Conservation (phyloP, 2,329 filamentous ascomycete species). For the Venturia aucupariae region DNA sequence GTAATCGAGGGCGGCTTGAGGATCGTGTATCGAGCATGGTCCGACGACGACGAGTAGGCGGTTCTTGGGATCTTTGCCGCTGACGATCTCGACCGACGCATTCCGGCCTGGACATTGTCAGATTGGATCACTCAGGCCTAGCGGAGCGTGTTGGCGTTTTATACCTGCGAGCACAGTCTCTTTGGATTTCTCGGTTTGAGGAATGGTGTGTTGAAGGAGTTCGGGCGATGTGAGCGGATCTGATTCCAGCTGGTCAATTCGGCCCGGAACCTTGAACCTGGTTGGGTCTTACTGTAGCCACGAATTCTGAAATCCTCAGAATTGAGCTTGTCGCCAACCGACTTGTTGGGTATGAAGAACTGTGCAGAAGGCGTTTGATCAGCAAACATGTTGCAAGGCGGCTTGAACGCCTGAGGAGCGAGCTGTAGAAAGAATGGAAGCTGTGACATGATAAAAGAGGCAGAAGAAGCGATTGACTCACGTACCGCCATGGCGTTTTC, state of each 20-base stretch:
- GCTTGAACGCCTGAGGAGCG: neutral
- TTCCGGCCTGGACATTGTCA: constrained; percentile 37
- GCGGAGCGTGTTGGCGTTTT: neutral
- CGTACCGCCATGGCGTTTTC: constrained; percentile 1
- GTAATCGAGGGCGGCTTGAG: constrained; percentile 82
- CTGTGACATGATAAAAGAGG: neutral
- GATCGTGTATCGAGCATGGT: constrained; percentile 96
- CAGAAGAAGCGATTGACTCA: neutral
- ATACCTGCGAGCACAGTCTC: constrained; percentile 44
- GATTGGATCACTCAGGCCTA: neutral
- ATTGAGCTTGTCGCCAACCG: constrained; percentile 39
- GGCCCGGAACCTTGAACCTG: neutral
- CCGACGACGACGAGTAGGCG: constrained; percentile 74
- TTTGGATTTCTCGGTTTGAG: constrained; percentile 41
- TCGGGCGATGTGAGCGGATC: constrained; percentile 84
- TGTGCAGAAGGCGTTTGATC: constrained; percentile 19
- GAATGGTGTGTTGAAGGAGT: constrained; percentile 89
- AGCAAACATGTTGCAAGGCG: neutral
- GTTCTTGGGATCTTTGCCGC: constrained; percentile 47
- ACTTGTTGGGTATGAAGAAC: constrained; percentile 43
- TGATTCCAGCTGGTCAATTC: neutral
- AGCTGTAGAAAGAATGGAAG: neutral
- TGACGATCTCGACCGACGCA: constrained; percentile 52
- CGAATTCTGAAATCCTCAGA: constrained; percentile 49
- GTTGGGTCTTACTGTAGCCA: constrained; percentile 53